Conservation (phyloP, 1,284 basidiomycete species). For the Moesziomyces parantarcticus region DNA sequence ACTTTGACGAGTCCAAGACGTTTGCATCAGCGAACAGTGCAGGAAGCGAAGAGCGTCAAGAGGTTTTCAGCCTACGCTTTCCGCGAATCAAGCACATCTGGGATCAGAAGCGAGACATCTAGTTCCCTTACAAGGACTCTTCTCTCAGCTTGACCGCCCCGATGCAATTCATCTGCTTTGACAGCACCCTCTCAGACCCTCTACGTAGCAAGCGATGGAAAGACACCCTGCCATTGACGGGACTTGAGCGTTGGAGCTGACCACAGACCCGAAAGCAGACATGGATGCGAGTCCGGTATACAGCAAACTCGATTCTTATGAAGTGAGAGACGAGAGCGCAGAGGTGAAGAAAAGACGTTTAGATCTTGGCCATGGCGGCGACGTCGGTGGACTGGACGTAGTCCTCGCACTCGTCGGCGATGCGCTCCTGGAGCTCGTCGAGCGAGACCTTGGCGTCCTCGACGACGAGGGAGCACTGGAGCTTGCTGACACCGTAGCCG, state of each 20-base stretch:
- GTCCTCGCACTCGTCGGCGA: slow-evolving; percentile 79
- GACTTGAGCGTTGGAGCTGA: neutral
- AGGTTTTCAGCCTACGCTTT: slow-evolving; percentile 50
- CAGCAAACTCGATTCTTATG: slow-evolving; percentile 13
- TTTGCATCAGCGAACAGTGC: neutral
- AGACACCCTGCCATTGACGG: slow-evolving; percentile 18
- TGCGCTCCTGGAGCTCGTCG: slow-evolving; percentile 82
- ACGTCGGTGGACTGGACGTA: slow-evolving; percentile 92
- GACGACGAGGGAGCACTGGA: slow-evolving; percentile 94
- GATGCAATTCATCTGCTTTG: neutral
- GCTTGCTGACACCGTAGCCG: slow-evolving; percentile 90
- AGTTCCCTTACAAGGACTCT: too few relatives aligned
- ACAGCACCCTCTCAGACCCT: neutral
- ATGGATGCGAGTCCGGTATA: slow-evolving; percentile 26
- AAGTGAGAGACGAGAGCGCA: neutral
- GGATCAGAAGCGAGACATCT: slow-evolving; percentile 34
- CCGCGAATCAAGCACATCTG: slow-evolving; percentile 57
- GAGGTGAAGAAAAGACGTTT: slow-evolving; percentile 17
- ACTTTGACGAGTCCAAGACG: slow-evolving; percentile 43
- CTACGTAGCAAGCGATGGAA: slow-evolving; percentile 11
- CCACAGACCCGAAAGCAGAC: neutral
- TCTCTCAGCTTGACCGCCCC: too few relatives aligned
- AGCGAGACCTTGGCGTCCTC: slow-evolving; percentile 95
- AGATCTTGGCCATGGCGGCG: slow-evolving; percentile 68
- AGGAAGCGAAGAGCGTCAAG: neutral